A percentile compares a stretch with the other conserved stretches of the same genome.
Conservation (phyloP, 2,329 filamentous ascomycete genomes). For the Aureobasidium sp. region DNA sequence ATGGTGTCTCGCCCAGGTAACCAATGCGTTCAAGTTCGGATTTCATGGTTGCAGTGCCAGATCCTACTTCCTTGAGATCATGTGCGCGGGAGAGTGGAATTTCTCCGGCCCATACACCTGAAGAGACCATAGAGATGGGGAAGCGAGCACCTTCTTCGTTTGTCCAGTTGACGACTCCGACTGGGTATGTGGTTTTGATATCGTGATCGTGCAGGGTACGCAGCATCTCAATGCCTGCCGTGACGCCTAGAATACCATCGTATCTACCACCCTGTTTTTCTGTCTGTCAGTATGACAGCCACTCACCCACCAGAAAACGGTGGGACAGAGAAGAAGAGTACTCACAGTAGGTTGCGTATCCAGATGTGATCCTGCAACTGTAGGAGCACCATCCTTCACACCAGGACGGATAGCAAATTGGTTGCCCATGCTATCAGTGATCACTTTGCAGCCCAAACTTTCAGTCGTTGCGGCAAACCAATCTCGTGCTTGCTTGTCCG, state of each 20-base stretch:
- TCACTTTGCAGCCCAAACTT: constrained; percentile 58
- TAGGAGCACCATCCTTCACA: constrained; percentile 51
- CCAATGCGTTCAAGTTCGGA: constrained; percentile 65
- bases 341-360: constrained; percentile 46
- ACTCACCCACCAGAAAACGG: neutral
- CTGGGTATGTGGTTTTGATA: constrained; percentile 61
- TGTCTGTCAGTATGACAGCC: no score
- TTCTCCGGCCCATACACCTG: constrained; percentile 68
- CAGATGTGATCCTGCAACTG: constrained; percentile 62
- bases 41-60: constrained; percentile 55
- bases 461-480: constrained; percentile 65
- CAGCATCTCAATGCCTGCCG: constrained; percentile 66
- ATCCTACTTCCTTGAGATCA: constrained; percentile 55
- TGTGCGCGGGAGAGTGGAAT: constrained; percentile 58
- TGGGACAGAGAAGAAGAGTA: constrained; percentile 29
- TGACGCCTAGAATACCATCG: constrained; percentile 70
- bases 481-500: constrained; percentile 63
- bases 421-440: constrained; percentile 71
- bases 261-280: constrained; percentile 53
- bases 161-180: constrained; percentile 74
- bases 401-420: constrained; percentile 68
- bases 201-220: constrained; percentile 59
- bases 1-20: constrained; percentile 55
- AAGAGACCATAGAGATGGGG: constrained; percentile 65
- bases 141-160: constrained; percentile 80